Conservation (phyloP, 352 stramenopile genomes). For the Thraustochytrium striatum region DNA sequence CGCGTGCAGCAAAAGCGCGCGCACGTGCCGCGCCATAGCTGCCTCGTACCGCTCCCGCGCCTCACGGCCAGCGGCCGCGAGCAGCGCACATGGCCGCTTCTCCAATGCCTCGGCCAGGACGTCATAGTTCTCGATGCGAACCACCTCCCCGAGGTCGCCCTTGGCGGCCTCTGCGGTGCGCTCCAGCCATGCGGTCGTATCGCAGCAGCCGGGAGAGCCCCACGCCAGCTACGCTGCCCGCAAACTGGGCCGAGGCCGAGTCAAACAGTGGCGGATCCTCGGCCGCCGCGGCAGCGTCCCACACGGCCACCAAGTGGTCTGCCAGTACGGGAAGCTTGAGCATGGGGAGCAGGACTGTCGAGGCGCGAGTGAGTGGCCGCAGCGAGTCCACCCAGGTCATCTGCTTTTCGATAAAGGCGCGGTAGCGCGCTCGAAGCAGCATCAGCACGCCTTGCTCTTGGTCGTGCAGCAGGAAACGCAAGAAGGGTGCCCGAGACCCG, state of each 20-base stretch:
- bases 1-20: neutral
- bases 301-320: neutral
- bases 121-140: neutral
- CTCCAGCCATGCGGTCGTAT: neutral
- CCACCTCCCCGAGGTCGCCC: neutral
- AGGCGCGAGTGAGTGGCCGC: no score
- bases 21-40: neutral
- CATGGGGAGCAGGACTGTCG: neutral
- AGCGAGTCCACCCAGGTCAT: neutral
- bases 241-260: neutral
- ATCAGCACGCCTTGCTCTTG: neutral
- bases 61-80: neutral
- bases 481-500: neutral
- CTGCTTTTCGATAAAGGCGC: neutral
- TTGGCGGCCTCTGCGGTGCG: neutral
- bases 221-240: neutral
- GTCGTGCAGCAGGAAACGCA: neutral
- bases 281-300: neutral
- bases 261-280: neutral
- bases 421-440: neutral
- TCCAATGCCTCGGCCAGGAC: neutral
- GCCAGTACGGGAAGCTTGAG: neutral
- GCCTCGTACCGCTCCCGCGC: slow-evolving; percentile 4
- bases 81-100: neutral
- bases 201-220: neutral